phyloP scores from a whole-genome alignment of 306 rosid genomes.

The Malus domestica region ASM211411v1 NC_041804.1:5469001-5469500 shows the following conservation, averaged over 20 bases:
- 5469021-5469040: not conserved
- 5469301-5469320: not conserved
- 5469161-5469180: too few relatives aligned
- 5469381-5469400: too few relatives aligned
- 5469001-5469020: not conserved
- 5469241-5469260: not conserved
- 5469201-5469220: too few relatives aligned
- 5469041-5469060: too few relatives aligned
- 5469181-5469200: too few relatives aligned
- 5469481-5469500: not conserved
- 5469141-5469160: too few relatives aligned
- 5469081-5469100: too few relatives aligned
- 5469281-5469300: not conserved
- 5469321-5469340: not conserved
- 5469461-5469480: conserved; percentile 9
- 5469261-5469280: not conserved
- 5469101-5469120: too few relatives aligned
- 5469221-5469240: not conserved
- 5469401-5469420: not conserved
- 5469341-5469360: not conserved
- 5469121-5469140: too few relatives aligned
- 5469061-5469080: too few relatives aligned
- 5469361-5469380: not conserved
- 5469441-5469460: conserved; percentile 2
- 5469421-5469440: not conserved